Base-by-base conservation (phyloP, 768 basidiomycete species). In the Mycena haematopus region DNA sequence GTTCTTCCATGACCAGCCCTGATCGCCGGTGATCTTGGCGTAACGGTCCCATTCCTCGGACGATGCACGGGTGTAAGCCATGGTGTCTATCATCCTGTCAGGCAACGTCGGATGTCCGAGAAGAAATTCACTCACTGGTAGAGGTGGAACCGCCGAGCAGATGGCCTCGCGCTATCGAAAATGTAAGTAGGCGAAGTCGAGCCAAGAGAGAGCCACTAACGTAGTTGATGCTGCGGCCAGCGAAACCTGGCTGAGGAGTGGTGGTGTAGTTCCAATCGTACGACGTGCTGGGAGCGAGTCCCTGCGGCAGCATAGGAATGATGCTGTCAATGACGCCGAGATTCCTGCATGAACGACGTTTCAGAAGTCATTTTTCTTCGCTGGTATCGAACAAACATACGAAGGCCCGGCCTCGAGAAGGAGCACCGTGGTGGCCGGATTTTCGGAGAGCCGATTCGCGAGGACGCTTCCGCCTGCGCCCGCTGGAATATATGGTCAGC, bases 31-130 rank as follows among this genome's bases (percentile, higher is more conserved):
- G 24, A 80, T 71, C 1, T 65, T 47, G 0, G 80, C 83, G 72
- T 80, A 84, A 58, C 82, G 80, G 60, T 87, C 82, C 57, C 79
- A 88, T 63, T 87, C 86, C 19, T 76, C 75, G 3, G 50, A 54
- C 2, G 73, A 69, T 2, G 78, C 78, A 1, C 74, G 68, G 2
- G 71, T 75, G 40, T 73, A 76, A 2, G 65, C 65, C 71, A 75
- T 69, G 35, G 57, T 57, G 50, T 73, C 72, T 73, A 11, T 10
- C 3, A 9, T 10, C 2, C 13, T 11, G 14, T 36, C 13, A 36
- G 36, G 3, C 14, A 15, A 36, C n/a, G 9, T 36, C 8, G 6
- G 14, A 15, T 2, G 9, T 6, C 14, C 14, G 11, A 36, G 14
- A 7, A 13, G 2, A 36, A 14, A 36, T 4, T 3, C 14, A 74